These are phyloP conservation scores for Solanum hybrid DNA, from an alignment of 305 asterid genomes.

Conservation along the genomic window DNA sequence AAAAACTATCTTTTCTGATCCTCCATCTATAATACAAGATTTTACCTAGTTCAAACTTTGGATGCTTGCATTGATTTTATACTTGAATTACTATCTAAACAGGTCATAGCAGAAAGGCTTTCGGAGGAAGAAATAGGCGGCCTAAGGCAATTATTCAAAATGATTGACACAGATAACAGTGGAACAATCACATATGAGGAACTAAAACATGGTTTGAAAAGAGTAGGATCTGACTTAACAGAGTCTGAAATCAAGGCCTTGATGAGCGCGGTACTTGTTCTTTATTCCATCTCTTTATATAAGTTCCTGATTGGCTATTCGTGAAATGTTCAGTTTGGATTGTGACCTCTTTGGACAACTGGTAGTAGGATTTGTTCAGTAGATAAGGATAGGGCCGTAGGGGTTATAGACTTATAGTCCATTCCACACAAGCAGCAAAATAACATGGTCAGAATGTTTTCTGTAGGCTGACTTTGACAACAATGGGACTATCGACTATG, in stretches of 20 bases:
- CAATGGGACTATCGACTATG: constrained; percentile 17
- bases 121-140: constrained; percentile 20
- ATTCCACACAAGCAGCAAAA: neutral
- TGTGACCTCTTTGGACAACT: neutral
- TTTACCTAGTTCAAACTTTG: neutral
- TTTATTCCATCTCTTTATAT: neutral
- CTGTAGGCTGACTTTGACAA: constrained; percentile 21
- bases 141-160: constrained; percentile 13
- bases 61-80: neutral
- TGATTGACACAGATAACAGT: constrained; percentile 15
- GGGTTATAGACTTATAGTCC: neutral
- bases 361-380: neutral
- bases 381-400: neutral
- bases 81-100: neutral
- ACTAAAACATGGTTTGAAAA: constrained; percentile 15
- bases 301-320: no score
- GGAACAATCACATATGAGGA: constrained; percentile 17
- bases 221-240: constrained; percentile 15
- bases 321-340: neutral
- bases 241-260: constrained; percentile 17
- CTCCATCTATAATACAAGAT: no score
- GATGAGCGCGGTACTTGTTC: constrained; percentile 12
- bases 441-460: neutral
- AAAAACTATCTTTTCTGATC: no score
- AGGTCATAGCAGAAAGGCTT: constrained; percentile 18